Evolutionary conservation across 805 yeast genomes (phyloP).

Genomic region (Starmerella sp.): DNA sequence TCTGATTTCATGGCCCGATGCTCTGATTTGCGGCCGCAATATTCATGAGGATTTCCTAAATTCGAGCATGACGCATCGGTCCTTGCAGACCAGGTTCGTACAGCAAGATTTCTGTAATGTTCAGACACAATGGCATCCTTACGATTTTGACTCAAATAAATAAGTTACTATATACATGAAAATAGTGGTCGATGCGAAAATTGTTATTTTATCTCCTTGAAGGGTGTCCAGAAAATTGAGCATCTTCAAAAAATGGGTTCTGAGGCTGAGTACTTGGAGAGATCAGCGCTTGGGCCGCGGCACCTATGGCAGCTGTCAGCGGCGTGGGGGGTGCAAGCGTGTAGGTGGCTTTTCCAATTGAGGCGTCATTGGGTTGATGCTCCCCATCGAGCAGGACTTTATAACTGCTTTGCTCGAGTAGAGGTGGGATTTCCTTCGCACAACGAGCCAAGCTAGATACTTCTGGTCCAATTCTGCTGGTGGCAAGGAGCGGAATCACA

Average conservation of each 20-base stretch:
- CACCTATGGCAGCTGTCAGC: conserved; percentile 32
- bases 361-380: neutral
- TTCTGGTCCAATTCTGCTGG: conserved; percentile 50
- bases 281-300: conserved; percentile 32
- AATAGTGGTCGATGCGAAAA: too few species aligned
- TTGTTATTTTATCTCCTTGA: neutral
- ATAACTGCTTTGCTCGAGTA: conserved; percentile 57
- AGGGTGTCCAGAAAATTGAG: neutral
- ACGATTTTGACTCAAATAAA: neutral
- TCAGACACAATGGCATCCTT: too few species aligned
- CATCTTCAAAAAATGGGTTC: neutral
- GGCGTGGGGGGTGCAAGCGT: conserved; percentile 30
- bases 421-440: conserved; percentile 84
- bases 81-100: too few species aligned
- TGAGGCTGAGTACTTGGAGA: conserved; percentile 14
- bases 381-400: conserved; percentile 21
- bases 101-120: neutral
- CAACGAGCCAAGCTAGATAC: conserved; percentile 74
- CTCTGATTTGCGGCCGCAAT: too few species aligned
- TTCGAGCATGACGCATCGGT: too few species aligned
- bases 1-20: conserved; percentile 25
- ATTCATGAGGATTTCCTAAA: too few species aligned
- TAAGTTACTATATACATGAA: neutral
- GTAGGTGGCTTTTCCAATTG: neutral
- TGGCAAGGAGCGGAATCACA: conserved; percentile 70